phyloP scores from a whole-genome alignment of 495 filamentous ascomycete genomes.

The Echria macrotheca region DNA sequence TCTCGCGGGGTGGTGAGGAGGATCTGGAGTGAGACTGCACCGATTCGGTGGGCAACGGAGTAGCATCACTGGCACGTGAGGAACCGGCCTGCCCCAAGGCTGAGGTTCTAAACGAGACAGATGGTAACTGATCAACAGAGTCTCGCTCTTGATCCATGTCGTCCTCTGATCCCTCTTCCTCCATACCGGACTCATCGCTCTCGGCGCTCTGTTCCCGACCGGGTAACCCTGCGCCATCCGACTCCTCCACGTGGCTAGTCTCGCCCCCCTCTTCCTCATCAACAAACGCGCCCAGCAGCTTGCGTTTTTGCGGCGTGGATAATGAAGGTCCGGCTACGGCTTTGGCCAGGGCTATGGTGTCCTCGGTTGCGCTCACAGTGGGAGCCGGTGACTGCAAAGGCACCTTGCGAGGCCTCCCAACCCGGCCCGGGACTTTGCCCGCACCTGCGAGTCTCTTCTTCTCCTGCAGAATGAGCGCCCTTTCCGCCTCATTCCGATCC shows the following conservation, averaged over 20 bases:
- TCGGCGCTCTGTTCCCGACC: constrained; percentile 8
- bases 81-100: not conserved
- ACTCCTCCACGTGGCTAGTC: constrained; percentile 14
- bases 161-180: not conserved
- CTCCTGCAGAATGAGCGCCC: no score
- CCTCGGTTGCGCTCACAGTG: not conserved
- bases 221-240: constrained; percentile 23
- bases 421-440: constrained; percentile 12
- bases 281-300: constrained; percentile 5
- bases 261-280: constrained; percentile 10
- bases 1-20: no score
- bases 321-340: constrained; percentile 26
- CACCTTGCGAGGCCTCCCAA: constrained; percentile 13
- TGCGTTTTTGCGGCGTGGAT: constrained; percentile 29
- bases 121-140: not conserved
- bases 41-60: not conserved
- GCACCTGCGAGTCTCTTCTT: no score
- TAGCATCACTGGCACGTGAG: not conserved
- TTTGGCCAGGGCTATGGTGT: constrained; percentile 15
- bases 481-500: constrained; percentile 28
- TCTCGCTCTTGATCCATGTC: not conserved
- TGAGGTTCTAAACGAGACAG: not conserved
- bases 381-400: not conserved
- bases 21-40: no score
- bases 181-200: not conserved